These are phyloP conservation scores for Talaromyces sp. DNA, from an alignment of 2,329 filamentous ascomycete species.

Conservation along the genomic window DNA sequence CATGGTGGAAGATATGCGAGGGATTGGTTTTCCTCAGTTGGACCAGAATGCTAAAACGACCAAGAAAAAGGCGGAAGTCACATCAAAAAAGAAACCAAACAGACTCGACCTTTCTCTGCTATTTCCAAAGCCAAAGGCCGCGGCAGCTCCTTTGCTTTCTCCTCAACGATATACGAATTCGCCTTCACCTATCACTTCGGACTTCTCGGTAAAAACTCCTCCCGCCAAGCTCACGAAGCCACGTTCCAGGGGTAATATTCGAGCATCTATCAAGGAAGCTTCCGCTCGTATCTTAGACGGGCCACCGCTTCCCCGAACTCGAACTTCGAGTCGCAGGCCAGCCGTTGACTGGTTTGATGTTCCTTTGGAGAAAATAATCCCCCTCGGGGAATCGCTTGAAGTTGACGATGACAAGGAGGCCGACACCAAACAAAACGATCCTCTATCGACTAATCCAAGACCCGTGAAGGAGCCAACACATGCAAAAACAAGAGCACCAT, in stretches of 20 bases:
- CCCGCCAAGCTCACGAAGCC: conserved; percentile 29
- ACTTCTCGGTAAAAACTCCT: conserved; percentile 24
- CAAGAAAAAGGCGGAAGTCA: conserved; percentile 20
- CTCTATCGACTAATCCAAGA: not conserved
- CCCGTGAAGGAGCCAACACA: conserved; percentile 11
- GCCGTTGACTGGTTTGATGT: conserved; percentile 31
- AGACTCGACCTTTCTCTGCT: conserved; percentile 40
- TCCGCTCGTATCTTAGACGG: not conserved
- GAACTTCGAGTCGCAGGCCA: conserved; percentile 7
- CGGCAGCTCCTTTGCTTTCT: conserved; percentile 33
- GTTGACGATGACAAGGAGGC: conserved; percentile 15
- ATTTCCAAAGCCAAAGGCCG: conserved; percentile 37
- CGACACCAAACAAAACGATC: conserved; percentile 8
- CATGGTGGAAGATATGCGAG: conserved; percentile 13
- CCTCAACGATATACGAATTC: conserved; percentile 39
- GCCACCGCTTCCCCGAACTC: conserved; percentile 1
- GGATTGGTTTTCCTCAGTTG: conserved; percentile 9
- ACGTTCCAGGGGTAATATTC: conserved; percentile 12
- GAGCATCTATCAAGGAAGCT: conserved; percentile 3
- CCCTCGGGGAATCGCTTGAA: conserved; percentile 17
- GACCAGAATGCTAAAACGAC: conserved; percentile 10
- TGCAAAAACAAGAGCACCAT: conserved; percentile 18
- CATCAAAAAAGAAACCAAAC: conserved; percentile 29
- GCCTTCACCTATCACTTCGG: conserved; percentile 37
- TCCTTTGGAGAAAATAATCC: conserved; percentile 27